Evolutionary conservation across 2,329 filamentous ascomycete species (phyloP), one percentile per base, ranked within the genome.

Genomic region (Neonectria magnoliae): DNA sequence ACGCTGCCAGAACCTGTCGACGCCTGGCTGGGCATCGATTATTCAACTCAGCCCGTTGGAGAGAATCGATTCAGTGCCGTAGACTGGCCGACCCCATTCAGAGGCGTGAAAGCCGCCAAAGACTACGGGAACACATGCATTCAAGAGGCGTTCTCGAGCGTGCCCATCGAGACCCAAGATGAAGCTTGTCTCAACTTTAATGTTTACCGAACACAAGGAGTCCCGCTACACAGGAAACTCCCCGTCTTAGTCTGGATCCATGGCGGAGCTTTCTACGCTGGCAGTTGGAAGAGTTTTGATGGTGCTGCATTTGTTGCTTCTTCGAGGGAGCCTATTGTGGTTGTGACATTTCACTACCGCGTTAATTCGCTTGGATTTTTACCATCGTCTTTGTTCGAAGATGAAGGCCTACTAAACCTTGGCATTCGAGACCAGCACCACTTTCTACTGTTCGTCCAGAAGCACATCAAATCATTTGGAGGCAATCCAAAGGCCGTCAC

Each of bases 371-470:
- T 84, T 0, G 83, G 83, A 0, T 77, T 73, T 14, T 78, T 87
- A 11, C 85, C 85, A 0, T 87, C 64, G 68, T 80, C 36, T 22
- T 57, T 80, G 20, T 71, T 78, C 8, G 78, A 81, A 31, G 75
- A 77, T 0, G 70, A 73, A 2, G 76, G 75, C 0, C 57, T 81
- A 18, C 60, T 85, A 9, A 89, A 90, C 62, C 82, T 83, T 1
- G 87, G 86, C 0, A 73, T 88, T 0, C 76, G 84, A 3, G 86
- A 88, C 62, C 85, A 87, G 68, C 79, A 81, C 14, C 81, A 82
- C 4, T 82, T 84, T 2, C 73, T 89, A 2, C 72, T 83, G 67
- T 89, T 87, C 80, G 82, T 88, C 0, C 82, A 87, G 53, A 79
- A 78, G 9, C 75, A 89, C 63, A 86, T 89, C 56, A 68, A 75